Evolutionary conservation across 1,284 basidiomycete genomes (phyloP), one percentile per base, ranked within the genome.

Genomic region (Ustanciosporium gigantosporum): DNA sequence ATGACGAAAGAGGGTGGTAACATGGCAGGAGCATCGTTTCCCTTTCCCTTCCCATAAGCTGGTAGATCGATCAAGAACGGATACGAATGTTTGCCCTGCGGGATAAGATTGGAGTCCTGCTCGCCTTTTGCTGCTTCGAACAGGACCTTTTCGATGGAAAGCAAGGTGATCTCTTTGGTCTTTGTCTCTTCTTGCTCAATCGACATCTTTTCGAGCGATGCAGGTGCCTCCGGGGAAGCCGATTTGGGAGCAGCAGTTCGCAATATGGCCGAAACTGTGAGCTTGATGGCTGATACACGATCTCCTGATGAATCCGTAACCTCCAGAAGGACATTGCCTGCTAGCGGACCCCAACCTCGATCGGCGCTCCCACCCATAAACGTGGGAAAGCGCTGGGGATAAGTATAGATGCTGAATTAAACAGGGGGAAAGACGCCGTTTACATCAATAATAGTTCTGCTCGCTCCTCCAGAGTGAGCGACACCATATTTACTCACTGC

Each of bases 281-380:
- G 38, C 19, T 62, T 66, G 36, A 73, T 62, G 16, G 60, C 49
- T 4, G 64, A 43, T 25, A 73, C 52, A 8, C 52, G 41, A 7
- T 65, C 61, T 7, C 43, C 43, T 2, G 56, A 41, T 20, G 65
- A 49, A 0, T 68, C 60, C 19, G 38, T 39, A 35, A 62, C 41
- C 7, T 52, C 34, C 17, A 73, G 15, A 7, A 45, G 41, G 20
- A 72, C 48, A 5, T 32, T 45, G 17, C 71, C 71, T 7, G 45
- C 39, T n/a, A 73, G n/a, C 4, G 62, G 45, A 11, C 71, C 71
- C 41, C 57, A 53, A 14, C 67, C 69, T 15, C 71, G 45, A 31
- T 66, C 47, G 17, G 58, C 44, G 22, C 56, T 65, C 14, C 68
- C 71, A 3, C 71, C 69, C 69, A 72, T 70, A 43, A 65, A 73